Evolutionary conservation across 352 stramenopile genomes (phyloP), one percentile per base, ranked within the genome.

Genomic region (Salisapilia sapeloensis): DNA sequence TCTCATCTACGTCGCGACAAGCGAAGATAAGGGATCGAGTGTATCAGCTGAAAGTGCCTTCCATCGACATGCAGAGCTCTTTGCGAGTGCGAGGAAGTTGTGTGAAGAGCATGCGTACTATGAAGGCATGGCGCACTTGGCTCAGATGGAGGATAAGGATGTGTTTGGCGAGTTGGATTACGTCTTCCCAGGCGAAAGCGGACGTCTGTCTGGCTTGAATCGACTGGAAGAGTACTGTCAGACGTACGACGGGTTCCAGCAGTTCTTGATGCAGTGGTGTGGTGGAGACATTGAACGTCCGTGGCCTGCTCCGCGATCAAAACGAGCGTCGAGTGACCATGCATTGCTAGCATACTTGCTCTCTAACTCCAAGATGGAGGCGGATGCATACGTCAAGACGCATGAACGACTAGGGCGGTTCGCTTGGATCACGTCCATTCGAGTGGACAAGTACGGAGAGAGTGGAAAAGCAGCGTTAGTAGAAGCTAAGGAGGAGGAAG

Each of bases 121-220:
- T 24, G 71, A 91, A 56, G 69, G 63, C 21, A 87, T 91, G 66
- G 60, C 80, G 13, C 83, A 72, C 40, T 29, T 91, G 9, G 45
- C 59, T 8, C 75, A 63, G 17, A 50, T 56, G 7, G 66, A 86
- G 49, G 65, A 82, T 29, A 51, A 58, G 16, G 50, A 51, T 23
- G 75, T 76, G 18, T 19, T 82, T 12, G 31, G 36, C 2, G 60
- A 79, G 41, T 42, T 84, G n/a, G 71, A 87, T 42, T 81, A 72
- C 39, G 42, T 81, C 1, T 35, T 82, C n/a, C n/a, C n/a, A n/a
- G n/a, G n/a, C n/a, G n/a, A n/a, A n/a, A n/a, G n/a, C n/a, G 65
- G 71, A 5, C 61, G 69, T 27, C 18, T 59, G 5, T 44, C 59
- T 0, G 75, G 76, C 42, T 77, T 50, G 13, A 78, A 78, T 45